Base-by-base conservation (phyloP, 169 alveolate species). In the Plasmodium vivax region DNA sequence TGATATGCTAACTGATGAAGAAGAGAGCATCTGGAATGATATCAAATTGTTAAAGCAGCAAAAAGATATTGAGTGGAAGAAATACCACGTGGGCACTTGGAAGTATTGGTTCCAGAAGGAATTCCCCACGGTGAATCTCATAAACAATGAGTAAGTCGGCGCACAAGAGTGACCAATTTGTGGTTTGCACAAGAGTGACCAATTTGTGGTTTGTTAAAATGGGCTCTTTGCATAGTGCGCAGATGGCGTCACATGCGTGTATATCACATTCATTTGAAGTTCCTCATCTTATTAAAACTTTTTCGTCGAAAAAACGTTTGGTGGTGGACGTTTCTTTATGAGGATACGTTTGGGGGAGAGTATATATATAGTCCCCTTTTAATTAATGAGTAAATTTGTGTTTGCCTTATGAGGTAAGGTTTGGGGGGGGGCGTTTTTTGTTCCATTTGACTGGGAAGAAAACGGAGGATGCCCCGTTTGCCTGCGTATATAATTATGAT, bases 11-110 rank as follows among this genome's bases (percentile, higher is more conserved):
- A 27, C 41, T 27, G 43, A 30, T 0, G 84, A 58, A 41, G 72
- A 34, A 77, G 72, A 30, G 41, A 38, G 3, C 19, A 38, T 77
- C 43, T 77, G 62, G 84, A 77, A 77, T 41, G 84, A 38, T 10
- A 38, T 77, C 8, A 77, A 77, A 41, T n/a, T 16, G 36, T 77
- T 77, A 41, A 77, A 77, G 19, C 51, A 77, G 30, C 14, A 77
- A 77, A 77, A 77, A 77, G 84, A 77, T 77, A 2, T 2, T 8
- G 71, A 77, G 51, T 77, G 84, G 62, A 77, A 77, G 2, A 41
- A 77, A 27, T 77, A 77, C 0, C 84, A 77, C 62, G 54, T 77
- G n/a, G 84, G 30, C 14, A 77, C 84, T 34, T 77, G 84, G 84
- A 77, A 27, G 8, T 77, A 77, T 77, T 34, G 62, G 84, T 38